Conservation (phyloP, 441 rosid species). For the Eruca vesicaria region DNA sequence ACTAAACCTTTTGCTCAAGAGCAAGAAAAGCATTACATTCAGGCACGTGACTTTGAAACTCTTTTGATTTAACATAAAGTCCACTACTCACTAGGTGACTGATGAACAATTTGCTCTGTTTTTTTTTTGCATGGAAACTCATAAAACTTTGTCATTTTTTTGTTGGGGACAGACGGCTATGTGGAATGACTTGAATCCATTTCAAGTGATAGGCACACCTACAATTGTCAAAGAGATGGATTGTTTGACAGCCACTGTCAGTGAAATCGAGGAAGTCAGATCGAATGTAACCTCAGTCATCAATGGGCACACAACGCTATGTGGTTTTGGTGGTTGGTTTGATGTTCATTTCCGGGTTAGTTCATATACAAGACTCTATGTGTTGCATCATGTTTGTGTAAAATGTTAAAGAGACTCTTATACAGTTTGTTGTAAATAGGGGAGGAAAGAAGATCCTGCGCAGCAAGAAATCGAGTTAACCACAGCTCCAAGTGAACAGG, state of each 20-base stretch:
- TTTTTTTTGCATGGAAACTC: background rate
- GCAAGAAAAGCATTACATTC: conserved; percentile 84
- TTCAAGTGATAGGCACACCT: conserved; percentile 77
- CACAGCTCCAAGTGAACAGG: conserved; percentile 77
- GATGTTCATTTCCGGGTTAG: conserved; percentile 85
- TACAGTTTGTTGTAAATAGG: conserved; percentile 42
- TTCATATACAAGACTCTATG: background rate
- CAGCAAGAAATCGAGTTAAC: conserved; percentile 75
- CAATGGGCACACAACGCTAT: conserved; percentile 51
- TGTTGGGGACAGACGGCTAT: conserved; percentile 66
- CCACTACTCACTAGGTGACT: background rate
- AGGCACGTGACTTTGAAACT: conserved; percentile 61
- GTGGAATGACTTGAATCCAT: conserved; percentile 95
- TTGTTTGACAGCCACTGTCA: conserved; percentile 75
- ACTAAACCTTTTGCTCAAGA: conserved; percentile 72
- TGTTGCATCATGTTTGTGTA: conserved; percentile 20
- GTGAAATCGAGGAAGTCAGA: conserved; percentile 67
- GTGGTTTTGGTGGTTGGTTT: conserved; percentile 96
- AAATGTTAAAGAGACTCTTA: conserved; percentile 6
- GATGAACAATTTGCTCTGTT: background rate
- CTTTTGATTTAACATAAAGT: background rate
- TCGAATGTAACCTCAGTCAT: conserved; percentile 60
- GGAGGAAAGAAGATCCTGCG: conserved; percentile 75
- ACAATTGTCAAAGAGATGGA: conserved; percentile 79
- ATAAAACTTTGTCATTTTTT: background rate